phyloP scores from a whole-genome alignment of 768 basidiomycete genomes.

The Trametes coccinea region DNA sequence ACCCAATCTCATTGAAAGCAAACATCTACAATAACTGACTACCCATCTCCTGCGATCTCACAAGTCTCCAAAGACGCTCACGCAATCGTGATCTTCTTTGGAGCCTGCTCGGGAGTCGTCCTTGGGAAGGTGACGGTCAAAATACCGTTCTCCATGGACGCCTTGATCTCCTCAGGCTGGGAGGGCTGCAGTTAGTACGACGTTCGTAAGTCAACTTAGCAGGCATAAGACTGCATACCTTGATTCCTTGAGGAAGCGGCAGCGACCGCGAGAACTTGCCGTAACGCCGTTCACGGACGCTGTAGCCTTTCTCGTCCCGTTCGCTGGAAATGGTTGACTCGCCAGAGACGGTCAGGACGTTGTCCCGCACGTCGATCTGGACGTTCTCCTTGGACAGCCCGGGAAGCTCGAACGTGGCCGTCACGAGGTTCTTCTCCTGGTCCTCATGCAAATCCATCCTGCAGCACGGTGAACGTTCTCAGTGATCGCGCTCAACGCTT shows the following conservation, averaged over 20 bases:
- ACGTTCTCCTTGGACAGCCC: constrained; percentile 52
- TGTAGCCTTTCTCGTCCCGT: constrained; percentile 36
- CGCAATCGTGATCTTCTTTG: constrained; percentile 43
- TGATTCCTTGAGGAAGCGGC: constrained; percentile 30
- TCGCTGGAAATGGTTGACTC: constrained; percentile 40
- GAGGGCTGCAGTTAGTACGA: constrained; percentile 24
- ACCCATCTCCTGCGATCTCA: not conserved
- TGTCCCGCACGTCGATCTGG: constrained; percentile 49
- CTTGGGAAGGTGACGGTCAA: constrained; percentile 51
- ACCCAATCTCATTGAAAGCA: not conserved
- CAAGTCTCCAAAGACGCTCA: constrained; percentile 2
- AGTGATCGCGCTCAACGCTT: not conserved
- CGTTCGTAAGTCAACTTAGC: not conserved
- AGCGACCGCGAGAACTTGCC: constrained; percentile 31
- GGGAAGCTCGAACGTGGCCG: constrained; percentile 58
- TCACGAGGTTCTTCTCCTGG: constrained; percentile 45
- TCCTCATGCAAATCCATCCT: constrained; percentile 59
- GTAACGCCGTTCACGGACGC: constrained; percentile 33
- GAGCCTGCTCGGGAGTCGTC: constrained; percentile 41
- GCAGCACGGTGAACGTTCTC: not conserved
- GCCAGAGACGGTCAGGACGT: constrained; percentile 50
- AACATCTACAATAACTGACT: constrained; percentile 3
- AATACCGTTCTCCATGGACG: constrained; percentile 48
- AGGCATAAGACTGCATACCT: constrained; percentile 19
- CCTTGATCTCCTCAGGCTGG: constrained; percentile 37